Conservation (phyloP, 208 protist species). For the Jaenimonas drosophilae region DNA sequence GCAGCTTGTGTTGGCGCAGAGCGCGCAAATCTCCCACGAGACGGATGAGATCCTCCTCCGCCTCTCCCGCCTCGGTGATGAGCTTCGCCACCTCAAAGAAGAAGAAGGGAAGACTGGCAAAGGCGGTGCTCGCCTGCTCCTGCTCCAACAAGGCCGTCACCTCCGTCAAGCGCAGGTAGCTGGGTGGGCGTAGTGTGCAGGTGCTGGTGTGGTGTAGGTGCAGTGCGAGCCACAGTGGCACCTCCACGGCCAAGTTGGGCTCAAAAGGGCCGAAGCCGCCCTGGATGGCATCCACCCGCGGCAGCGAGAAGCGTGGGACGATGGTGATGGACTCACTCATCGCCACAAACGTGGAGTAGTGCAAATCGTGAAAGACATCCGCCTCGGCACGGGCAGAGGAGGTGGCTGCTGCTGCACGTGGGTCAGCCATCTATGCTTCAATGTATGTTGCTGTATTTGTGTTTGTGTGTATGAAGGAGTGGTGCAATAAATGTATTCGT, state of each 20-base stretch:
- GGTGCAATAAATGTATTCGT: neutral
- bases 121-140: slow-evolving; percentile 64
- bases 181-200: slow-evolving; percentile 54
- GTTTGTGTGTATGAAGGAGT: neutral
- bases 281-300: slow-evolving; percentile 43
- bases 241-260: slow-evolving; percentile 62
- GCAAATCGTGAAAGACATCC: slow-evolving; percentile 54
- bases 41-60: slow-evolving; percentile 23
- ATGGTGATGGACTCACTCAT: slow-evolving; percentile 67
- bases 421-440: neutral
- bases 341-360: slow-evolving; percentile 73
- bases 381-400: neutral
- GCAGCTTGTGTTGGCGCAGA: slow-evolving; percentile 67
- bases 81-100: slow-evolving; percentile 81
- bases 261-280: slow-evolving; percentile 70
- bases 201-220: slow-evolving; percentile 75
- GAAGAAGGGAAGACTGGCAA: slow-evolving; percentile 76
- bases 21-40: slow-evolving; percentile 66
- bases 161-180: slow-evolving; percentile 42
- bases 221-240: slow-evolving; percentile 82
- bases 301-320: slow-evolving; percentile 75
- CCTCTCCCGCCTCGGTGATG: slow-evolving; percentile 1
- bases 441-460: neutral
- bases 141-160: slow-evolving; percentile 38
- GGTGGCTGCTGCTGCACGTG: slow-evolving; percentile 3